Conservation (phyloP, 2,329 filamentous ascomycete species). For the Aspergillus fumigatiaffinis region DNA sequence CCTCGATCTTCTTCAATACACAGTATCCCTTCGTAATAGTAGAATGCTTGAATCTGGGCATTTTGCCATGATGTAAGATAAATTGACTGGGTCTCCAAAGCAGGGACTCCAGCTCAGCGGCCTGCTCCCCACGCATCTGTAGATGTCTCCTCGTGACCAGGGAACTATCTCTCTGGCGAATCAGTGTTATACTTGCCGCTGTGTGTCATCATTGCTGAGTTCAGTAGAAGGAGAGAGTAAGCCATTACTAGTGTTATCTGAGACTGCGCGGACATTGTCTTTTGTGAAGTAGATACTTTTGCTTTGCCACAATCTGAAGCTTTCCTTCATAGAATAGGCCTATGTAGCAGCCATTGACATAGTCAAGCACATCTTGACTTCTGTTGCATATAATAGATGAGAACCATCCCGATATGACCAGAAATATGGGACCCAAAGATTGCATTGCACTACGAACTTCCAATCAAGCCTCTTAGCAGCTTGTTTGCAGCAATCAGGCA, state of each 20-base stretch:
- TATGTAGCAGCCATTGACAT: background rate
- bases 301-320: background rate
- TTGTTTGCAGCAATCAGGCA: constrained; percentile 29
- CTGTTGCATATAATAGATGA: background rate
- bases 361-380: background rate
- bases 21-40: background rate
- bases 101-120: too few relatives aligned
- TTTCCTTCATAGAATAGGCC: background rate
- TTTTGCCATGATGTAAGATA: background rate
- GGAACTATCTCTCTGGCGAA: background rate
- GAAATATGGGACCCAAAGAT: background rate
- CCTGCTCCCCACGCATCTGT: background rate
- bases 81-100: background rate
- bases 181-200: background rate
- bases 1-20: background rate
- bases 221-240: background rate
- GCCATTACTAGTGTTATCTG: background rate
- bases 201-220: background rate
- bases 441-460: background rate
- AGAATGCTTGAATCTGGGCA: background rate
- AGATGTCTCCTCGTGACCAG: background rate
- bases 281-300: background rate
- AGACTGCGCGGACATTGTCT: background rate
- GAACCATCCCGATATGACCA: background rate
- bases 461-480: background rate